Evolutionary conservation across 2,329 filamentous ascomycete genomes (phyloP), one percentile per base, ranked within the genome.

Genomic region (Phialophora macrospora): DNA sequence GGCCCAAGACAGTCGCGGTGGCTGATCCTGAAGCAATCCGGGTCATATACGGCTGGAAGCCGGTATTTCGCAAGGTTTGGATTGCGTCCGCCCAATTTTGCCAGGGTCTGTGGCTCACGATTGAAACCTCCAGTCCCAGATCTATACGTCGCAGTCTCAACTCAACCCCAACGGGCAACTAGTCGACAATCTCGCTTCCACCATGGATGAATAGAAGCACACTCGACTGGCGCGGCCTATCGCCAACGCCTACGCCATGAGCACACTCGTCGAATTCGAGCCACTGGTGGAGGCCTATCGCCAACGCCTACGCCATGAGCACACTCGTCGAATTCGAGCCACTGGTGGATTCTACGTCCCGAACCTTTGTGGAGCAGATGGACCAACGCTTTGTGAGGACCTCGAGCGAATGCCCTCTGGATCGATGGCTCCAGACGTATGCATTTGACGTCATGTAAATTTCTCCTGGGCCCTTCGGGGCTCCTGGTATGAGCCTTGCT

Each of bases 381-480:
- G 26, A 55, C 14, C 7, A 57, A 38, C 46, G 30, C n/a, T 63
- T 67, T 48, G 62, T 22, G 17, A 11, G 28, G 2, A 22, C 41
- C 6, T 38, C 20, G 7, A 57, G 8, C 3, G 24, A 48, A 9
- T 67, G 64, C 51, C 52, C 64, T 46, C 49, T 71, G 11, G 66
- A 38, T 6, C 38, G 24, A 17, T 93, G 90, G 90, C 79, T 93
- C 64, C 90, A 93, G 73, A 93, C 88, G 74, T 93, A 90, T 70
- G 90, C 91, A 0, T 93, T 93, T 72, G 90, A 93, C 73, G 90
- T 92, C 11, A 92, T 68, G 17, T 30, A 30, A 30, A 8, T 9
- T 9, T 6, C 7, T 6, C 30, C 8, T 4, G 30, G 1, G 1
- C 30, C 5, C 5, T 30, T 30, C 30, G 8, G 30, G 8, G 30